Conservation (phyloP, 1,139 yeast genomes). For the Lizanozyma gosingica region DNA sequence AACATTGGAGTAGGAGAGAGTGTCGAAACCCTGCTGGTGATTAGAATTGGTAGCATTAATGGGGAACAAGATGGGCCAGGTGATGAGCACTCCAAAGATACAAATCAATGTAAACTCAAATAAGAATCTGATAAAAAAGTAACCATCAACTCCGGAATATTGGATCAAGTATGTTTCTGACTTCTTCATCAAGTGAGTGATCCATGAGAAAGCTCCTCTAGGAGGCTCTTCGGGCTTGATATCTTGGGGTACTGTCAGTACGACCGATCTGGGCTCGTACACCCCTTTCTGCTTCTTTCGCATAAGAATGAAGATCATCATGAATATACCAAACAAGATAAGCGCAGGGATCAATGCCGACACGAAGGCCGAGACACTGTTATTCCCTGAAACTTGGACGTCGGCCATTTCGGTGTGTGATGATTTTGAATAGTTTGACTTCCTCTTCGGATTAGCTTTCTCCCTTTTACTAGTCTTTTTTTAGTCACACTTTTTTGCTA, state of each 20-base stretch:
- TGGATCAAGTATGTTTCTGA: conserved; percentile 66
- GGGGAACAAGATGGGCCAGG: conserved; percentile 77
- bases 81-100: conserved; percentile 51
- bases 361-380: conserved; percentile 27
- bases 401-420: too few species aligned
- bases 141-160: conserved; percentile 83
- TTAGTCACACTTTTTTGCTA: too few species aligned
- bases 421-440: too few species aligned
- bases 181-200: conserved; percentile 38
- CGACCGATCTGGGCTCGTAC: conserved; percentile 71
- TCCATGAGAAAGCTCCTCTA: conserved; percentile 48
- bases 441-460: too few species aligned
- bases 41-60: conserved; percentile 80
- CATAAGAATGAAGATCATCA: conserved; percentile 48
- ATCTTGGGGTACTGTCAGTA: conserved; percentile 31
- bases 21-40: conserved; percentile 46
- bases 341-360: conserved; percentile 30
- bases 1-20: conserved; percentile 57
- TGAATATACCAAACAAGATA: conserved; percentile 47
- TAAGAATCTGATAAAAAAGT: conserved; percentile 72
- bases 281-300: conserved; percentile 61
- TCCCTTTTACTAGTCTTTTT: too few species aligned
- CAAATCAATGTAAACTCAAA: conserved; percentile 53
- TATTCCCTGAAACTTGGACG: background rate
- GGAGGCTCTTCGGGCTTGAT: conserved; percentile 49